Evolutionary conservation across 192 early-diverging fungal species (phyloP).

Genomic region (Linnemannia exigua): DNA sequence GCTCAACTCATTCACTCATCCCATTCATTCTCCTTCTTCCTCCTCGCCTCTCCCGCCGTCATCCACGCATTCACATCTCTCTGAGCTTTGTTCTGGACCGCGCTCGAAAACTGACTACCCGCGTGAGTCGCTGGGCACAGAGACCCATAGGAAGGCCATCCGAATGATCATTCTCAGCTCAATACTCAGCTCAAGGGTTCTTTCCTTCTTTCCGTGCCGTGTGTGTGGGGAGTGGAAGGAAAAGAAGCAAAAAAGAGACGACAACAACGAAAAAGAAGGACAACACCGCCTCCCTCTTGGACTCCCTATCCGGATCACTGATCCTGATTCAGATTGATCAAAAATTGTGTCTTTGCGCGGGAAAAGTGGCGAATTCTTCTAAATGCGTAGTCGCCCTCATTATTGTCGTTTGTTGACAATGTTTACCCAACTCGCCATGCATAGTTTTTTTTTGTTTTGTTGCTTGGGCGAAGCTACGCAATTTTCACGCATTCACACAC

Average conservation of each 20-base stretch:
- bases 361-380: background rate
- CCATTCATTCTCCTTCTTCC: background rate
- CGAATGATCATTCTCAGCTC: constrained; percentile 3
- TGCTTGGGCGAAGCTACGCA: background rate
- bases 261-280: background rate
- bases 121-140: constrained; percentile 8
- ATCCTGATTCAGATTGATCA: background rate
- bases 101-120: background rate
- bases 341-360: background rate
- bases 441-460: background rate
- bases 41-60: background rate
- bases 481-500: background rate
- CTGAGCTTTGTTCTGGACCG: background rate
- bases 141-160: constrained; percentile 4
- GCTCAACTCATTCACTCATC: background rate
- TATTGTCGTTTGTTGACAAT: background rate
- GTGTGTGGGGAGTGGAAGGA: background rate
- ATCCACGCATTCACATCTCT: background rate
- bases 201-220: background rate
- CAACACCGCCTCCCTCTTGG: background rate
- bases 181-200: constrained; percentile 2
- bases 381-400: background rate
- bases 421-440: background rate
- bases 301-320: background rate
- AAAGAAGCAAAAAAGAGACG: background rate